Conservation (phyloP, 495 filamentous ascomycete genomes). For the Penicillium parvum region DNA sequence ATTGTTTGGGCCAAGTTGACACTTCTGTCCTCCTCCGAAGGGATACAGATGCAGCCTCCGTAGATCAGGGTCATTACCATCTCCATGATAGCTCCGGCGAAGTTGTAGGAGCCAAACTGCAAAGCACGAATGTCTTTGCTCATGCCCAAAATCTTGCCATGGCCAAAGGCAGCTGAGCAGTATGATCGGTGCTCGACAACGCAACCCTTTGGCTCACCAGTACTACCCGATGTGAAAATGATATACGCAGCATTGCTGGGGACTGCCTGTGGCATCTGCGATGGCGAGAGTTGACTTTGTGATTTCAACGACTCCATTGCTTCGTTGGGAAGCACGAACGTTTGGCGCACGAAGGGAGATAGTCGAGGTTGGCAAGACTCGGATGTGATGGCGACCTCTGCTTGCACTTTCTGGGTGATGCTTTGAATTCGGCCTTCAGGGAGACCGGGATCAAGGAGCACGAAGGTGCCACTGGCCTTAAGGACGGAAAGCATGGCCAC, state of each 20-base stretch:
- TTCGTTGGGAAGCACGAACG: too few species aligned
- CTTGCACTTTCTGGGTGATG: background rate
- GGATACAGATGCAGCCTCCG: constrained; percentile 20
- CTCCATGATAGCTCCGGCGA: constrained; percentile 15
- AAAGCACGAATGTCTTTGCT: background rate
- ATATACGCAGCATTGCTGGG: constrained; percentile 1
- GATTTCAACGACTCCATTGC: too few species aligned
- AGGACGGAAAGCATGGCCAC: constrained; percentile 41
- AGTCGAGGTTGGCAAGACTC: background rate
- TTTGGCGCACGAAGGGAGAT: too few species aligned
- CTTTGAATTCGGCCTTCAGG: background rate
- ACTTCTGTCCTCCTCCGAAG: constrained; percentile 12
- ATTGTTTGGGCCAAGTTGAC: background rate
- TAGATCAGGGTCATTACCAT: constrained; percentile 13
- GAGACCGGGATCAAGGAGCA: background rate
- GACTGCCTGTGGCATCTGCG: background rate
- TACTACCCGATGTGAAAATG: constrained; percentile 74
- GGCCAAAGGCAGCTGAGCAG: constrained; percentile 12
- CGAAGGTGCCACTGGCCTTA: constrained; percentile 25
- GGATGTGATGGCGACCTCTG: background rate
- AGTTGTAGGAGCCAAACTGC: constrained; percentile 14
- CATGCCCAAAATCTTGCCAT: background rate
- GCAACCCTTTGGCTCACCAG: constrained; percentile 72
- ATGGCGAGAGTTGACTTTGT: background rate
- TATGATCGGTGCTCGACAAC: constrained; percentile 66